Conservation (phyloP, 345 rosid species). For the Lumnitzera racemosa region DNA sequence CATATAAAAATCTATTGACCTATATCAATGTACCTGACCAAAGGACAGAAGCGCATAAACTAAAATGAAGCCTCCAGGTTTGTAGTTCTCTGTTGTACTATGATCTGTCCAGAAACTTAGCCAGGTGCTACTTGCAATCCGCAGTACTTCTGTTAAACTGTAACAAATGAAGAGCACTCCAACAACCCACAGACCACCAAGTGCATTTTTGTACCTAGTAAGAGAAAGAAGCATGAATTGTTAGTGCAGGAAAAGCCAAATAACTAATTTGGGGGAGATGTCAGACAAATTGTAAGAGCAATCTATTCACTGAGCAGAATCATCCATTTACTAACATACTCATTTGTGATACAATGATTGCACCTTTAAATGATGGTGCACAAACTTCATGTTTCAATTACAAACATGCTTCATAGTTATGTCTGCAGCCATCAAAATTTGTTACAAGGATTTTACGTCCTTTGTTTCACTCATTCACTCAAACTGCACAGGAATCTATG, state of each 20-base stretch:
- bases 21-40: slow-evolving; percentile 57
- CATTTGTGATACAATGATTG: no score
- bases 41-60: slow-evolving; percentile 61
- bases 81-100: slow-evolving; percentile 48
- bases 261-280: no score
- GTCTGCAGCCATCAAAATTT: no score
- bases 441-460: no score
- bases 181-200: slow-evolving; percentile 89
- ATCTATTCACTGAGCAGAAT: no score
- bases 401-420: no score
- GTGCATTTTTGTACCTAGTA: slow-evolving; percentile 77
- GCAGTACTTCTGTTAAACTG: slow-evolving; percentile 64
- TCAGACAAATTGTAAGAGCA: no score
- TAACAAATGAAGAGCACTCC: slow-evolving; percentile 66
- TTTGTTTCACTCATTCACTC: no score
- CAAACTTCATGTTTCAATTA: no score
- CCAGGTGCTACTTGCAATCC: slow-evolving; percentile 90
- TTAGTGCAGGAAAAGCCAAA: background rate
- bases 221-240: slow-evolving; percentile 2
- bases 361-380: no score
- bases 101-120: slow-evolving; percentile 84
- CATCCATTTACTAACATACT: no score
- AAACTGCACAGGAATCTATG: no score
- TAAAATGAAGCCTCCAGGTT: slow-evolving; percentile 52
- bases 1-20: background rate